Base-by-base conservation (phyloP, 768 basidiomycete species). In the Leccinum uliginosum region DNA sequence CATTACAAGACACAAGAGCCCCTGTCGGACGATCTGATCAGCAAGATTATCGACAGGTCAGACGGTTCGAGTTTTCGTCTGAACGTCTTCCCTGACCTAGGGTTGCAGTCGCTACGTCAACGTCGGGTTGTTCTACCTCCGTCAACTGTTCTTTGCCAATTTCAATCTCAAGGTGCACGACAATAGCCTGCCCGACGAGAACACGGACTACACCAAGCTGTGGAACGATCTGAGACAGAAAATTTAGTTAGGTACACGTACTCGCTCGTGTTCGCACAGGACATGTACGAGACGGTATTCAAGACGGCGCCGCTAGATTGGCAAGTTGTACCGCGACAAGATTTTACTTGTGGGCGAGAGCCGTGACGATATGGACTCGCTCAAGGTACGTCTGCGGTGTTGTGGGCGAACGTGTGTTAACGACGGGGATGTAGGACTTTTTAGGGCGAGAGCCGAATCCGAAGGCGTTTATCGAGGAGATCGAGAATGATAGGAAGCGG, bases 1-100 rank as follows among this genome's bases (percentile, higher is more conserved):
- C 92, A 94, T 68, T 89, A 85, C 67, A 73, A 88, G 70, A 87
- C 84, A 2, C 79, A 86, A 65, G 76, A 89, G 65, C 81, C 86
- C 0, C 78, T 94, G 10, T 82, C 85, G 3, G 67, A 79, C 4
- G 88, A 87, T 19, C 75, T 64, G 48, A 91, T 93, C 59, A 76
- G 84, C 19, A 90, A 88, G 70, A 79, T 93, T 55, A 78, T 93
- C 68, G 80, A 87, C 72, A 89, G 87, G 85, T 86, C 38, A 19
- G 74, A 60, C 12, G 19, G 10, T n/a, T 21, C 1, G 11, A 4
- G 4, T 10, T 26, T 1, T 2, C 7, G 1, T 43, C 23, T n/a
- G 15, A 4, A 3, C 23, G 3, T 9, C 5, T 6, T 6, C 44
- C 4, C 23, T 15, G 12, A 24, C 15, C 9, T 6, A 3, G 23